Evolutionary conservation across 2,329 filamentous ascomycete species (phyloP).

Genomic region (Sarocladium oryzae): DNA sequence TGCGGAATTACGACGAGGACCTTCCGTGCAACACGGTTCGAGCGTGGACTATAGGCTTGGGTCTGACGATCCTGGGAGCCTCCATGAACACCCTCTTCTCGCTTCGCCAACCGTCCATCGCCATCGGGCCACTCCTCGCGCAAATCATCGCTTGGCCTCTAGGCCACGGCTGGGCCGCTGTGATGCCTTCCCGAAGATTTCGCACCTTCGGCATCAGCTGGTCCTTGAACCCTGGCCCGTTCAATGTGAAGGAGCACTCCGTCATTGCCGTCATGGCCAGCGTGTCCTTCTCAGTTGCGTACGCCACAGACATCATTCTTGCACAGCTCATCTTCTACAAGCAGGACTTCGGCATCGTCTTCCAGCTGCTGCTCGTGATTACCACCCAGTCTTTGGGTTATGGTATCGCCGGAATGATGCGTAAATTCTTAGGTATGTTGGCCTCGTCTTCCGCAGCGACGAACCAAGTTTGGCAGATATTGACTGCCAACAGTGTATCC

Average conservation of each 20-base stretch:
- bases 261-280: constrained; percentile 67
- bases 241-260: constrained; percentile 65
- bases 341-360: constrained; percentile 59
- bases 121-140: constrained; percentile 53
- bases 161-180: constrained; percentile 52
- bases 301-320: constrained; percentile 68
- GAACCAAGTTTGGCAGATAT: neutral
- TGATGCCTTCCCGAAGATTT: constrained; percentile 44
- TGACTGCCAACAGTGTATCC: constrained; percentile 43
- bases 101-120: constrained; percentile 54
- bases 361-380: constrained; percentile 60
- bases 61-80: constrained; percentile 49
- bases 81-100: constrained; percentile 59
- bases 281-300: constrained; percentile 62
- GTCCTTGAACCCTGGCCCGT: constrained; percentile 60
- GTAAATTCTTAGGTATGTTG: constrained; percentile 51
- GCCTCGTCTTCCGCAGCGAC: neutral
- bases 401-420: constrained; percentile 61
- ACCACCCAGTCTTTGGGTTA: constrained; percentile 66
- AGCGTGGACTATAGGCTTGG: constrained; percentile 57
- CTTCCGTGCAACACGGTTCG: constrained; percentile 60
- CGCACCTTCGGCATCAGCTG: constrained; percentile 46
- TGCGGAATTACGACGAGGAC: constrained; percentile 58
- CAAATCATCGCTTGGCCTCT: constrained; percentile 60
- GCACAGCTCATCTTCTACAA: constrained; percentile 68